These are phyloP conservation scores for Fusarium sp. DNA, from an alignment of 2,329 filamentous ascomycete species.

Conservation along the genomic window DNA sequence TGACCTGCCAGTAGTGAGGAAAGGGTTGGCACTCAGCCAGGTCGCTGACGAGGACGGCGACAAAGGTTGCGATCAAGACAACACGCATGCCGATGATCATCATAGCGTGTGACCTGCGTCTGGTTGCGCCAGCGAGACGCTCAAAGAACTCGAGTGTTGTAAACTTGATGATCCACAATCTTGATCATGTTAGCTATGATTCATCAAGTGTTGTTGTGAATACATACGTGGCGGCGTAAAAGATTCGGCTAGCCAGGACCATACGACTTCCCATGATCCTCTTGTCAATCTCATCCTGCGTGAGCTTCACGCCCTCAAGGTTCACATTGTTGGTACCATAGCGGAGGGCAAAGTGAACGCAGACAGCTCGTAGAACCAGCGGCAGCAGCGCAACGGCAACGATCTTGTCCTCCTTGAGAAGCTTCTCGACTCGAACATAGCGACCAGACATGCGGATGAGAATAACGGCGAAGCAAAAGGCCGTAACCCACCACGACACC, in stretches of 20 bases:
- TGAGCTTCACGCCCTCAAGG: slow-evolving; percentile 46
- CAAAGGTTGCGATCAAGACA: slow-evolving; percentile 78
- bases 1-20: slow-evolving; percentile 78
- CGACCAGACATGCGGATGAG: slow-evolving; percentile 80
- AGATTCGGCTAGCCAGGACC: slow-evolving; percentile 82
- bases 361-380: slow-evolving; percentile 80
- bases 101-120: slow-evolving; percentile 78
- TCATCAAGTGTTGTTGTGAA: background rate
- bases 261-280: slow-evolving; percentile 79
- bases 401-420: slow-evolving; percentile 88
- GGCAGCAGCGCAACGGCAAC: slow-evolving; percentile 83
- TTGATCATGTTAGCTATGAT: slow-evolving; percentile 51
- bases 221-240: slow-evolving; percentile 86
- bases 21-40: slow-evolving; percentile 84
- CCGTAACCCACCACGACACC: slow-evolving; percentile 92
- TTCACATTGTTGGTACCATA: slow-evolving; percentile 90
- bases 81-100: slow-evolving; percentile 77
- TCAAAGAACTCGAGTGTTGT: slow-evolving; percentile 91
- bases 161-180: slow-evolving; percentile 89
- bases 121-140: slow-evolving; percentile 82
- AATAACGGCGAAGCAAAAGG: slow-evolving; percentile 84
- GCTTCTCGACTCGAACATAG: slow-evolving; percentile 82
- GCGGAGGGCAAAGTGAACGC: slow-evolving; percentile 84
- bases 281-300: slow-evolving; percentile 58
- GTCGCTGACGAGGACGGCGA: slow-evolving; percentile 82